Base-by-base conservation (phyloP, 2,329 filamentous ascomycete genomes). In the Zalaria sp. region DNA sequence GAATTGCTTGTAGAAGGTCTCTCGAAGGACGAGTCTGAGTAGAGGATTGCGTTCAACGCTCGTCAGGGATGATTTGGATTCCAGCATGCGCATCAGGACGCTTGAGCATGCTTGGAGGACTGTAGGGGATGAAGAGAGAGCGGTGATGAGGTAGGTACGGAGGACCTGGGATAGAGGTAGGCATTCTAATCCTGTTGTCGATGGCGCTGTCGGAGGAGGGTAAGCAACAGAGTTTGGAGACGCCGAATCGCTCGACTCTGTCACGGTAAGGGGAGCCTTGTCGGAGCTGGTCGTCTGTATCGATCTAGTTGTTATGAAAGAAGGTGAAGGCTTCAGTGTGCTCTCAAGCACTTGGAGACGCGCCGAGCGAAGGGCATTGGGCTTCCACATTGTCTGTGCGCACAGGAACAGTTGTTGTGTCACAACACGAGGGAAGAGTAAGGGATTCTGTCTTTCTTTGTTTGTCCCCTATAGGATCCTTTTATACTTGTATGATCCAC, bases 1-100 rank as follows among this genome's bases (percentile, higher is more conserved):
- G 61, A 93, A 95, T 54, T 95, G 88, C 25, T 79, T 77, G 58
- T 94, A 94, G 53, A 94, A 87, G 0, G 85, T 93, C 56, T 79
- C 75, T 58, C 87, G 86, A 39, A 94, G 67, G 35, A 87, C 56
- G 45, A 68, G 74, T 35, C 77, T 73, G 10, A 93, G 69, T 1
- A 89, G 37, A 0, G 76, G 76, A 56, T 93, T 94, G 40, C 65
- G 69, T 55, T 93, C 85, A 4, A 86, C 79, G 58, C 81, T 80
- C 43, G 91, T 68, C 0, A 87, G 42, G 1, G 73, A 65, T 43
- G 67, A 79, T 39, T 73, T 73, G 26, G 82, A 79, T 57, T 85
- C 71, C 7, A 87, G 81, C 51, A 93, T 72, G 25, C 72, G 58
- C 5, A 69, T 73, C 63, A 93, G 81, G 44, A 82, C 59, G 41